phyloP scores from a whole-genome alignment of 176 grass and related monocot species.

The bread wheat (Triticum aestivum) region DNA sequence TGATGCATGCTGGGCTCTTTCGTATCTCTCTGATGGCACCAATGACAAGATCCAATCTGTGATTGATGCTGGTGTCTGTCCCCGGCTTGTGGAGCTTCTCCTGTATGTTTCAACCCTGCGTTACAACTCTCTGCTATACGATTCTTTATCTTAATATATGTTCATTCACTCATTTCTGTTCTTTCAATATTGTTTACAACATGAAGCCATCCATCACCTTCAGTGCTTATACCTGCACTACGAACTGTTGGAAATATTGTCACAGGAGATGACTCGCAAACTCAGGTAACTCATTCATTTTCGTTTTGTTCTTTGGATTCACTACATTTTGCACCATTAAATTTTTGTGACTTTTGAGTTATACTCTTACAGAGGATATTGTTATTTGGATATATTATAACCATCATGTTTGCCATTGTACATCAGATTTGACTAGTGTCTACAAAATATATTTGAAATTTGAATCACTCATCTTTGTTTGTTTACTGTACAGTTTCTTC shows the following conservation, averaged over 20 bases:
- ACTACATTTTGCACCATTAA: neutral
- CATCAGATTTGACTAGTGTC: neutral
- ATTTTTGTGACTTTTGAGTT: neutral
- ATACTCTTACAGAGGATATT: neutral
- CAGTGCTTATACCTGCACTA: conserved; percentile 93
- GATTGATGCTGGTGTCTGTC: conserved; percentile 89
- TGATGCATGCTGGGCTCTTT: conserved; percentile 98
- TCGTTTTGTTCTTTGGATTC: neutral
- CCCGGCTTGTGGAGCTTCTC: conserved; percentile 91
- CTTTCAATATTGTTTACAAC: neutral
- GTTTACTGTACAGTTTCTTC: neutral
- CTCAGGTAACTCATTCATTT: conserved; percentile 47
- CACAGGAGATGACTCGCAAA: conserved; percentile 93
- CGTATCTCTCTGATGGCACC: conserved; percentile 96
- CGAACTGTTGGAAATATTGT: conserved; percentile 98
- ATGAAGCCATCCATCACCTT: conserved; percentile 94
- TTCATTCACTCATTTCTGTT: neutral
- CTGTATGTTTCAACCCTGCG: conserved; percentile 47
- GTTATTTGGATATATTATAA: neutral
- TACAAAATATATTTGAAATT: neutral
- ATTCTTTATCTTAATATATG: neutral
- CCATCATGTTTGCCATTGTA: neutral
- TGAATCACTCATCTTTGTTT: neutral
- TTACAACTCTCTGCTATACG: neutral
- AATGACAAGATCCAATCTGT: conserved; percentile 99